Percentiles rank a stretch among this genome's conserved stretches.
Evolutionary conservation across 1,284 basidiomycete species (phyloP).

Genomic region (Filobasidium uniguttulatum): DNA sequence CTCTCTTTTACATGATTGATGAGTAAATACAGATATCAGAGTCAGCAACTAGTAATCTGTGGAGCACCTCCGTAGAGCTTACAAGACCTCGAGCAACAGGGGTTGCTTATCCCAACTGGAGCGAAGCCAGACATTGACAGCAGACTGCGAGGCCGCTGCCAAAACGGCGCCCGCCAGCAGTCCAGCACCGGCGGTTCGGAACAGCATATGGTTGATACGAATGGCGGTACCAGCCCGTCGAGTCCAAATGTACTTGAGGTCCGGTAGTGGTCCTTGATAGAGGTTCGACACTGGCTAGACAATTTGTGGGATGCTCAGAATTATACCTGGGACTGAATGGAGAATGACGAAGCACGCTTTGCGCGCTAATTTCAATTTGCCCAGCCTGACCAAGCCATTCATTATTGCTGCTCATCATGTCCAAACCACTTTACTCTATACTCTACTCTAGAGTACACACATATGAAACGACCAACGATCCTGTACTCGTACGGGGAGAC

Average conservation of each 20-base stretch:
- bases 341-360: not conserved
- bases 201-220: not conserved
- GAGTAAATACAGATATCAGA: too few species aligned
- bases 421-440: not conserved
- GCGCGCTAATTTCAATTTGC: not conserved
- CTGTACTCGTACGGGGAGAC: not conserved
- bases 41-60: constrained; percentile 8
- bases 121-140: constrained; percentile 60
- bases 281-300: not conserved
- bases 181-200: not conserved
- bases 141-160: constrained; percentile 41
- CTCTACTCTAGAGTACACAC: not conserved
- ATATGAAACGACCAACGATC: not conserved
- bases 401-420: not conserved
- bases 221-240: not conserved
- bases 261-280: not conserved
- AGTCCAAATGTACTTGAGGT: not conserved
- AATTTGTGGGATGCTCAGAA: not conserved
- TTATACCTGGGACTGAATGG: too few species aligned
- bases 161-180: not conserved
- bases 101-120: constrained; percentile 68
- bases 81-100: constrained; percentile 69
- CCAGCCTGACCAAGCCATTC: not conserved
- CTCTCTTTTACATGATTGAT: constrained; percentile 40
- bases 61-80: constrained; percentile 27